Base-by-base conservation (phyloP, 768 basidiomycete genomes). In the Pleurotus eryngii region DNA sequence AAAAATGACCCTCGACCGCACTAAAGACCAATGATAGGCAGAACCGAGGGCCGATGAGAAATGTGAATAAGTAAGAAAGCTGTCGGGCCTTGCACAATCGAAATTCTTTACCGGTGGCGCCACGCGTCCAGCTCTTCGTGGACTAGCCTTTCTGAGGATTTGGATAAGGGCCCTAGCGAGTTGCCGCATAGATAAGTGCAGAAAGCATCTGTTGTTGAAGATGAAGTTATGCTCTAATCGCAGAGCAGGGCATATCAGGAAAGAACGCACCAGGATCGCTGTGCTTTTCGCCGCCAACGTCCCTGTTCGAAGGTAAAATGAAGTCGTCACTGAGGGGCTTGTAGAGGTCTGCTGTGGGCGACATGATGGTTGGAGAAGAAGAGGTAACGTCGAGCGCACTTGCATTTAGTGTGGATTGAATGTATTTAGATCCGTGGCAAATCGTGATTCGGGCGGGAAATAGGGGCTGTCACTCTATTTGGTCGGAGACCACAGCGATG, bases 171-270 rank as follows among this genome's bases (percentile, higher is more conserved):
- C 3, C 97, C 97, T 8, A 98, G 81, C 22, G 95, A 98, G 74
- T 99, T 98, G 35, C 97, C 97, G 68, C 92, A 95, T 51, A 99
- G 85, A 71, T 99, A 99, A 35, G 86, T 84, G 69, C 84, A 86
- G 56, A 76, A 74, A 56, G 67, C 69, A 49, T 83, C 82, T 78
- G 70, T 72, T 76, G 60, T 53, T 35, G 30, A 35, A 35, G 9
- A 35, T 11, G 30, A 37, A 50, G 8, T 49, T 24, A 8, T 46
- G 35, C 43, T 18, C n/a, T 58, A 6, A 20, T 57, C 38, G 27
- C 49, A 56, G 55, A 48, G 43, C 5, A 26, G 8, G 3, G 11
- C 53, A 22, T 27, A 43, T 48, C 46, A 42, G 56, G 46, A 14
- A 49, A 35, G 26, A 47, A 54, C 69, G 59, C 54, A 81, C 81